These are phyloP conservation scores for Pythium apleroticum DNA, from an alignment of 352 stramenopile species.

Conservation along the genomic window DNA sequence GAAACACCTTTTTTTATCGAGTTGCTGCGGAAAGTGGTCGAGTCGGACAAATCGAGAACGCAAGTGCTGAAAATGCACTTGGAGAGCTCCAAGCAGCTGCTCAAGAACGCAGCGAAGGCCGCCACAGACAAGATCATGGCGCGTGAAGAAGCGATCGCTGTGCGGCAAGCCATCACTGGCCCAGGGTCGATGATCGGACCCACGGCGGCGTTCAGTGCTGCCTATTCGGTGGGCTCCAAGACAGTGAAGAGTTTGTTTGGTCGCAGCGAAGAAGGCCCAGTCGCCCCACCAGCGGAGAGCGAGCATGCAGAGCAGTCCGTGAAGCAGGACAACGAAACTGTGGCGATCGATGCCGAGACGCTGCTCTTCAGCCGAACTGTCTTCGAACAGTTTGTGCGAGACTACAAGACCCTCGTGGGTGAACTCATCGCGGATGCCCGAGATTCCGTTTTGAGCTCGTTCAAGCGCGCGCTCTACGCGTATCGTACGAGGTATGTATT, in stretches of 20 bases:
- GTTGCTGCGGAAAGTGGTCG: slow-evolving; percentile 52
- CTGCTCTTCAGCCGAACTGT: slow-evolving; percentile 71
- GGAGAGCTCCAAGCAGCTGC: slow-evolving; percentile 49
- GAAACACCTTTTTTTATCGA: slow-evolving; percentile 71
- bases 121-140: slow-evolving; percentile 58
- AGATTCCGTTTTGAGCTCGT: slow-evolving; percentile 26
- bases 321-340: background rate
- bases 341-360: slow-evolving; percentile 43
- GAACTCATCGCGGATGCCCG: slow-evolving; percentile 34
- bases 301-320: slow-evolving; percentile 9
- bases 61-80: slow-evolving; percentile 66
- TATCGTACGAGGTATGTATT: slow-evolving; percentile 40
- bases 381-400: slow-evolving; percentile 59
- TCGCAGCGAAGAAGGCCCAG: slow-evolving; percentile 1
- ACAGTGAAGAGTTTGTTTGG: slow-evolving; percentile 73
- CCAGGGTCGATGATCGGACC: slow-evolving; percentile 73
- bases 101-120: slow-evolving; percentile 42
- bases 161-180: slow-evolving; percentile 64
- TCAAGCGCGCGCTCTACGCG: slow-evolving; percentile 22
- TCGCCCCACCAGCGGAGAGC: background rate
- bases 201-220: slow-evolving; percentile 60
- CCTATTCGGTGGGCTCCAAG: slow-evolving; percentile 73
- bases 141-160: slow-evolving; percentile 65
- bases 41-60: slow-evolving; percentile 50
- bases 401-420: slow-evolving; percentile 40